Conservation (phyloP, 2,329 filamentous ascomycete genomes). For the Beauveria caledonica region DNA sequence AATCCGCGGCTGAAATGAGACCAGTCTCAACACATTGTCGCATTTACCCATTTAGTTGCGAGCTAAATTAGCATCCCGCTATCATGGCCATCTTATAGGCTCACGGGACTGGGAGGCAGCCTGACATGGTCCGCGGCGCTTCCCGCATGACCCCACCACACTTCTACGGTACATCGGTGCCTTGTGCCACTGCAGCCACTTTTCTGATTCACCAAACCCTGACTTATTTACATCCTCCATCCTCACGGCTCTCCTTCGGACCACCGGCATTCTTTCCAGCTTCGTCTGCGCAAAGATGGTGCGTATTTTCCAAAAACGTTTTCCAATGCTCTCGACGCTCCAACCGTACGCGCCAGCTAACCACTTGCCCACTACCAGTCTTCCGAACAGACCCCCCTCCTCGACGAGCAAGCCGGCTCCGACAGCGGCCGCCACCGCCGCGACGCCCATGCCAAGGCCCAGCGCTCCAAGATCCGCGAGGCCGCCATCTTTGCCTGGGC, state of each 20-base stretch:
- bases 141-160: constrained; percentile 1
- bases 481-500: constrained; percentile 75
- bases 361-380: not conserved
- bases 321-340: not conserved
- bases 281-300: not conserved
- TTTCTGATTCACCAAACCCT: no score
- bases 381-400: constrained; percentile 10
- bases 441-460: not conserved
- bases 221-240: not conserved
- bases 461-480: constrained; percentile 51
- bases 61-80: not conserved
- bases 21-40: not conserved
- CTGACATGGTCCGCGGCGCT: not conserved
- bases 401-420: not conserved
- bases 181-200: not conserved
- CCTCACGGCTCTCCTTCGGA: not conserved
- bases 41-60: not conserved
- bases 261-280: not conserved
- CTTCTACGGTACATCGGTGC: not conserved
- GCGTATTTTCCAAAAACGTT: not conserved
- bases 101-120: not conserved
- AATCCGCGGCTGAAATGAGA: not conserved
- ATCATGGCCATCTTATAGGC: not conserved
- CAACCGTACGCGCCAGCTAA: not conserved
- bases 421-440: not conserved